Base-by-base conservation (phyloP, 2,329 filamentous ascomycete genomes). In the Colletotrichum caudatum region DNA sequence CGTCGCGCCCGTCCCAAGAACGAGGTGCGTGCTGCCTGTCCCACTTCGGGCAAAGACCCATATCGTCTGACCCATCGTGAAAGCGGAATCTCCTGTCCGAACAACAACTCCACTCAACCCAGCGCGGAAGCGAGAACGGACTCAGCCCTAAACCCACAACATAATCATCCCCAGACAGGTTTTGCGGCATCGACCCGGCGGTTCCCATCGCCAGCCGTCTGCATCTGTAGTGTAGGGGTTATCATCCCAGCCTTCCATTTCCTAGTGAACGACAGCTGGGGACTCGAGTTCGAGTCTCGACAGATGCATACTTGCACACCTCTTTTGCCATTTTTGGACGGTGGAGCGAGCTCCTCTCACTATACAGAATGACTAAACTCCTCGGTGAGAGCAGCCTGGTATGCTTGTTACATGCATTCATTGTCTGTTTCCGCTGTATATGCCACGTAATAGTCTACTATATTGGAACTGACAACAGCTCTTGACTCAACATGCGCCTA, bases 171-270 rank as follows among this genome's bases (percentile, higher is more conserved):
- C 7, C 37, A 14, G 35, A 5, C 23, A 7, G 5, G 0, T 1
- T 3, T 0, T 1, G 4, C 3, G 12, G 2, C 26, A 44, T n/a
- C 35, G 18, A 7, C 11, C 20, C 0, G 35, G 33, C 16, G 14
- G 6, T 4, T 53, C 7, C 14, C 44, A 4, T 33, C 26, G 26
- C 12, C 51, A 59, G 2, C 26, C 1, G 35, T 29, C 20, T 46
- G 64, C 68, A 67, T 67, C 59, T 48, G 58, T 68, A 71, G 64
- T 68, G 68, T 70, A 70, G 68, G 44, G 68, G 68, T 70, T 67
- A 70, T 70, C 68, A 70, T 70, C 68, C 68, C 57, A 67, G 68
- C 68, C 68, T 70, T 70, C 68, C 68, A 70, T 23, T 48, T 8
- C 33, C 5, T 4, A 7, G 8, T 26, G 37, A 41, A 12, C 8